Evolutionary conservation across 495 filamentous ascomycete species (phyloP), one percentile per base, ranked within the genome.

Genomic region (Aspergillus heteromorphus): DNA sequence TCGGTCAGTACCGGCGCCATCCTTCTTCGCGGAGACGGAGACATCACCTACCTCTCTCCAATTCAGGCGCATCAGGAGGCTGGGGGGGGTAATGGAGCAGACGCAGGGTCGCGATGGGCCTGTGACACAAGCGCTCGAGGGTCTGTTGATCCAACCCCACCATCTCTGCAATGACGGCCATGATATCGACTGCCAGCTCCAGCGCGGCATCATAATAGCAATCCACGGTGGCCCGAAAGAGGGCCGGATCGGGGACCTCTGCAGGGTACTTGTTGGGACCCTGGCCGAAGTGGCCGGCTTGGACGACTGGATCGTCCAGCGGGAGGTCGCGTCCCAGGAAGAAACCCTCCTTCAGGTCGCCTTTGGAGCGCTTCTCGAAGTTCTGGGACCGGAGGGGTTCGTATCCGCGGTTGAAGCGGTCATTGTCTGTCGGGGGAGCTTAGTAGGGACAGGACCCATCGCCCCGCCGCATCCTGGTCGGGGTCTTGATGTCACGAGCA

Each of bases 11-110:
- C n/a, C n/a, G n/a, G n/a, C n/a, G n/a, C n/a, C n/a, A n/a, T n/a
- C n/a, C n/a, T n/a, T n/a, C 48, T 18, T 21, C 4, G 48, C 1
- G n/a, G 14, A n/a, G 25, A 25, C 6, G 18, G 6, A 17, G 6
- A 31, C 11, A 0, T 36, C 10, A 0, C 49, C 10, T 31, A 57
- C 55, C 59, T 47, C 55, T 40, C 41, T 61, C 63, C 3, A 50
- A 41, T 11, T 58, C 65, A 48, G 48, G 57, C 34, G 60, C 53
- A 58, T 53, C 69, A 56, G 57, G 61, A 7, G 67, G 58, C 50
- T 79, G 76, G 0, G 75, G 69, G 6, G 74, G 75, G 62, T 80
- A 79, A 49, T 74, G 76, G 40, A 80, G 63, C 29, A 79, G 45
- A 25, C 70, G 63, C 2, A 77, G 40, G 7, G 70, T 64, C 6